Evolutionary conservation across 768 basidiomycete species (phyloP).

Genomic region (Saitozyma podzolica): DNA sequence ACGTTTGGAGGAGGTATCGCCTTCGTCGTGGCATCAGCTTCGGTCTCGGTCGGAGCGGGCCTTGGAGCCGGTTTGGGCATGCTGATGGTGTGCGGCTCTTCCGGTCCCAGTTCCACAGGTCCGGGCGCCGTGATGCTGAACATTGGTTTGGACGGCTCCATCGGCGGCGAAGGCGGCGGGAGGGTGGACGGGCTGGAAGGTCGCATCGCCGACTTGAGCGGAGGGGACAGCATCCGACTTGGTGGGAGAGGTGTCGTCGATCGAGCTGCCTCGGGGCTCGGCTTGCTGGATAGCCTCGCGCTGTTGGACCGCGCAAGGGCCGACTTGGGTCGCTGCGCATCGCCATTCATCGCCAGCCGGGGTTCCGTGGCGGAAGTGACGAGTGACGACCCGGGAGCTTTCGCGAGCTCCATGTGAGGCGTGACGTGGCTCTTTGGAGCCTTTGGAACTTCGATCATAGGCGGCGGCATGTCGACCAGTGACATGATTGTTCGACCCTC

Average conservation of each 20-base stretch:
- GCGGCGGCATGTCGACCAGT: conserved; percentile 35
- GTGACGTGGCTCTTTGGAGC: conserved; percentile 48
- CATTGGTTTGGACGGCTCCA: conserved; percentile 27
- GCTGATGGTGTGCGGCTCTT: conserved; percentile 14
- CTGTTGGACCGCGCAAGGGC: no score
- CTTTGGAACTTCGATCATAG: conserved; percentile 51
- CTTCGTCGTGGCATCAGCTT: conserved; percentile 1
- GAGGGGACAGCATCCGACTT: conserved; percentile 39
- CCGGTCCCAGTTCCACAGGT: conserved; percentile 35
- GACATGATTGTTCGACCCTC: conserved; percentile 42
- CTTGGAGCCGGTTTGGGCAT: conserved; percentile 12
- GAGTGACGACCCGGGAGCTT: conserved; percentile 43
- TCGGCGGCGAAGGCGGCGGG: conserved; percentile 20
- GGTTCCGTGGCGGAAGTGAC: conserved; percentile 26
- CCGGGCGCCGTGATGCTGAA: conserved; percentile 47
- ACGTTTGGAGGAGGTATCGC: conserved; percentile 7
- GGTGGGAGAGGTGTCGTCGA: conserved; percentile 45
- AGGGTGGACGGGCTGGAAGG: conserved; percentile 31
- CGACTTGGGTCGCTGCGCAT: conserved; percentile 12
- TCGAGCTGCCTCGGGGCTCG: conserved; percentile 14
- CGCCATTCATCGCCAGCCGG: background rate
- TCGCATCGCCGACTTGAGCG: conserved; percentile 48
- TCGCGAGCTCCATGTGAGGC: conserved; percentile 43
- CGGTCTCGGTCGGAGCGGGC: conserved; percentile 9
- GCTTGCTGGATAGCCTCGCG: conserved; percentile 15